Conservation (phyloP, 176 grass and related monocot species). For the Chloris gayana region DNA sequence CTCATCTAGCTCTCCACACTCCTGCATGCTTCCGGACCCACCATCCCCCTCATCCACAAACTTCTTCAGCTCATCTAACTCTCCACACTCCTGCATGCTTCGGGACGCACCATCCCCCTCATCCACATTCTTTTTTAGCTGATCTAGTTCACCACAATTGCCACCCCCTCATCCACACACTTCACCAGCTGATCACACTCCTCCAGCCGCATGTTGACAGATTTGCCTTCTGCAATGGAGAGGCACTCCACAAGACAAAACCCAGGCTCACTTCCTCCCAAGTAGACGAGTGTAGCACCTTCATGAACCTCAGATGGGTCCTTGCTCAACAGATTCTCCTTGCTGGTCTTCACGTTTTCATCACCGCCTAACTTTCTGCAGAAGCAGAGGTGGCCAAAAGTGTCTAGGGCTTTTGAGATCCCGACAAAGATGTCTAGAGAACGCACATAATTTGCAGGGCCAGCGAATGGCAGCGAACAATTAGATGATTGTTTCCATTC, state of each 20-base stretch:
- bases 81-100: no score
- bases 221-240: neutral
- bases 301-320: neutral
- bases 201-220: neutral
- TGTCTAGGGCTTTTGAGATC: neutral
- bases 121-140: no score
- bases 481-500: neutral
- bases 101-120: no score
- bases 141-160: no score
- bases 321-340: neutral
- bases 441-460: neutral
- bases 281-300: neutral
- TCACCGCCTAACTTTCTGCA: neutral
- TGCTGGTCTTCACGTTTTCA: neutral
- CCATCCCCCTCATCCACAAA: no score
- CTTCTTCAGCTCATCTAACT: no score
- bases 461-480: neutral
- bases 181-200: neutral
- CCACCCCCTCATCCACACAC: neutral
- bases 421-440: neutral
- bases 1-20: no score
- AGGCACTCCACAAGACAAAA: constrained; percentile 14
- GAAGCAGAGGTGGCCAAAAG: constrained; percentile 1
- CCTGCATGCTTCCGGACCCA: no score
- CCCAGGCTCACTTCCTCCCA: constrained; percentile 4